Evolutionary conservation across 169 alveolate genomes (phyloP).

Genomic region (Condylostoma magnum): DNA sequence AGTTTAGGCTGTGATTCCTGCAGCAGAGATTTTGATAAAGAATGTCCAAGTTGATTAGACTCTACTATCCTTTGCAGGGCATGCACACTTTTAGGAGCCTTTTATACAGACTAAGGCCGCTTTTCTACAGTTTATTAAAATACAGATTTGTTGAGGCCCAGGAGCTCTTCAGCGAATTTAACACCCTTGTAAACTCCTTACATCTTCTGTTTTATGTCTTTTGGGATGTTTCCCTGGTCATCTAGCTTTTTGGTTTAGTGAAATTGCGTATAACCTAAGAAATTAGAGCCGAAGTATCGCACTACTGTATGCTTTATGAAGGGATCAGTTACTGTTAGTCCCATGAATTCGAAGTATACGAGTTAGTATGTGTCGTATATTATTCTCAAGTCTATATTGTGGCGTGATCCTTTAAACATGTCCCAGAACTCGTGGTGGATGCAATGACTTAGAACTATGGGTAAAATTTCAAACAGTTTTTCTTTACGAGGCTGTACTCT

Average conservation of each 20-base stretch:
- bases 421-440: conserved; percentile 21
- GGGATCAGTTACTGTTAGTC: conserved; percentile 13
- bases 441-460: conserved; percentile 2
- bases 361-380: conserved; percentile 5
- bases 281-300: background rate
- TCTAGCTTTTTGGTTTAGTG: background rate
- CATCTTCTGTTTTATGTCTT: conserved; percentile 6
- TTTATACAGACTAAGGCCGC: background rate
- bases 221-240: background rate
- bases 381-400: conserved; percentile 1
- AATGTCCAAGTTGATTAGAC: background rate
- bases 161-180: conserved; percentile 4
- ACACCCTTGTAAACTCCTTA: background rate
- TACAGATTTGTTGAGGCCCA: background rate
- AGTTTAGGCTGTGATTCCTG: background rate
- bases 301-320: background rate
- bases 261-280: background rate
- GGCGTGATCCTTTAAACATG: conserved; percentile 5
- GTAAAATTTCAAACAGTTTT: conserved; percentile 4
- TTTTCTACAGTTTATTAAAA: background rate
- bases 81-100: background rate
- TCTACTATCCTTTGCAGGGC: conserved; percentile 7
- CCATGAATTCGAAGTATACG: background rate
- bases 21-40: background rate
- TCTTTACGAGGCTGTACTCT: background rate